Evolutionary conservation across 176 grass and related monocot genomes (phyloP).

Genomic region (Oryza glaberrima): DNA sequence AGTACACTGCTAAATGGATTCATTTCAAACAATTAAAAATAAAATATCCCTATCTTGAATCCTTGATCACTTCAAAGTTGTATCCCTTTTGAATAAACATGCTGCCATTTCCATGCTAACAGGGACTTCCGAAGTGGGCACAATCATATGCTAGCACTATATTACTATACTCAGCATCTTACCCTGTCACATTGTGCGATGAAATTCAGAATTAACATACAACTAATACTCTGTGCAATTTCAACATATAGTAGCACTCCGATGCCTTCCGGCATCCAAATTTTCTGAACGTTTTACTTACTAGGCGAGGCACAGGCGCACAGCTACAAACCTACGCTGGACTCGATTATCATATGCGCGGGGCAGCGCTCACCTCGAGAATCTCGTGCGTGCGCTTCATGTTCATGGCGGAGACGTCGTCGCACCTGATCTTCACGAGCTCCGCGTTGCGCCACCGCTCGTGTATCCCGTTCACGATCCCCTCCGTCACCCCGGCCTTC

Average conservation of each 20-base stretch:
- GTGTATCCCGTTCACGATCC: constrained; percentile 88
- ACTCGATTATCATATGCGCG: constrained; percentile 6
- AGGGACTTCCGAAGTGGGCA: neutral
- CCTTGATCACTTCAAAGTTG: neutral
- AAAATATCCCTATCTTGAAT: neutral
- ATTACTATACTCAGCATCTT: neutral
- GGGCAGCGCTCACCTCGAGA: constrained; percentile 61
- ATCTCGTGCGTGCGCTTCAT: constrained; percentile 94
- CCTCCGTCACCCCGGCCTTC: constrained; percentile 81
- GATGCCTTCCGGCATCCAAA: neutral
- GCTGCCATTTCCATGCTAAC: neutral
- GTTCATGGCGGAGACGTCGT: constrained; percentile 83
- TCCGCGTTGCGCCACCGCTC: constrained; percentile 80
- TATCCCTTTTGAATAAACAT: constrained; percentile 16
- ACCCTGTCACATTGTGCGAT: neutral
- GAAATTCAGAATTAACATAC: neutral
- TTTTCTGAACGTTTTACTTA: neutral
- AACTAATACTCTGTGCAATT: neutral
- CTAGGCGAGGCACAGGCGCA: neutral
- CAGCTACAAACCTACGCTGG: neutral
- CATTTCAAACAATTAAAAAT: neutral
- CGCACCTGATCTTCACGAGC: constrained; percentile 82
- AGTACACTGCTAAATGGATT: neutral
- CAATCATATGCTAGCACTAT: neutral
- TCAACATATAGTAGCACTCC: neutral